Evolutionary conservation across 805 yeast genomes (phyloP).

Genomic region (Starmerella sirachaensis): DNA sequence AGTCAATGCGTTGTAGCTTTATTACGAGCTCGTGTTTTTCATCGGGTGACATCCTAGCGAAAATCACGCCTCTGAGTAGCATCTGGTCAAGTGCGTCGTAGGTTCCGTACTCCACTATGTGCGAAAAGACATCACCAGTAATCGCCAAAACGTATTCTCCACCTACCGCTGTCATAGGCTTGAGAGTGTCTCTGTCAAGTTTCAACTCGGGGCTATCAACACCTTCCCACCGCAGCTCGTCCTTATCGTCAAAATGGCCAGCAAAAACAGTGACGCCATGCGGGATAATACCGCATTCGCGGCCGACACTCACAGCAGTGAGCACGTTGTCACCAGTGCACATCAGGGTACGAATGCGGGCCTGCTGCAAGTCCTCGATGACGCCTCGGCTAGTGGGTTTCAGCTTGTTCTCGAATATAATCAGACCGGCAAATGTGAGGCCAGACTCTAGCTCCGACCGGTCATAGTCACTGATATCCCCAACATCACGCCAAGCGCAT

Average conservation of each 20-base stretch:
- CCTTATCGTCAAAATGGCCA: constrained; percentile 48
- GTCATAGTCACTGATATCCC: constrained; percentile 43
- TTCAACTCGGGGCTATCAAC: constrained; percentile 35
- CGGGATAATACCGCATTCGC: constrained; percentile 61
- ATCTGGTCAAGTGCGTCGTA: constrained; percentile 41
- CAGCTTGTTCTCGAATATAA: constrained; percentile 82
- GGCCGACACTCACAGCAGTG: constrained; percentile 88
- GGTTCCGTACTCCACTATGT: constrained; percentile 42
- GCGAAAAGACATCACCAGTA: constrained; percentile 85
- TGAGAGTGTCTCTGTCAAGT: constrained; percentile 54
- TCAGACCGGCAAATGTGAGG: constrained; percentile 71
- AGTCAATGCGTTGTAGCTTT: constrained; percentile 69
- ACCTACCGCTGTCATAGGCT: constrained; percentile 27
- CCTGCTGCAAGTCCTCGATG: constrained; percentile 46
- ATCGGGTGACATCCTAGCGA: constrained; percentile 98
- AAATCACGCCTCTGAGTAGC: constrained; percentile 61
- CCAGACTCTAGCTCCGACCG: constrained; percentile 61
- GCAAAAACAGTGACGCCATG: constrained; percentile 41
- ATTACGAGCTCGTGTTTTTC: constrained; percentile 94
- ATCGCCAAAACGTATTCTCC: constrained; percentile 61
- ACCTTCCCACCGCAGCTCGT: constrained; percentile 30
- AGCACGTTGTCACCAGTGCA: constrained; percentile 95
- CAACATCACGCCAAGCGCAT: constrained; percentile 64
- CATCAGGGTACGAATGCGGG: constrained; percentile 77
- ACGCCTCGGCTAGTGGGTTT: constrained; percentile 57